phyloP scores from a whole-genome alignment of 345 rosid genomes.

The Citrus cavaleriei region DNA sequence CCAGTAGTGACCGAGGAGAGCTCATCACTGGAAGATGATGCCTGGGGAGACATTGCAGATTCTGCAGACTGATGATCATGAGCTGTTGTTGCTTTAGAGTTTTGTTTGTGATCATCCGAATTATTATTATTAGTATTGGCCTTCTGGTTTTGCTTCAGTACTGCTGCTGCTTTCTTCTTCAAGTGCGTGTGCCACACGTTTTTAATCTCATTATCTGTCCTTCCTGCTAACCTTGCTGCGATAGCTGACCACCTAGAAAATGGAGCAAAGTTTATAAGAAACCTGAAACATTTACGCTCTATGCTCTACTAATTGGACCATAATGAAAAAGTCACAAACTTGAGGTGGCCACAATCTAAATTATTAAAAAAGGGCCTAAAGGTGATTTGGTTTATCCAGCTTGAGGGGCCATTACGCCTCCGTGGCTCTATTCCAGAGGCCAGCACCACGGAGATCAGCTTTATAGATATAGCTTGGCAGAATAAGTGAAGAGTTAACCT shows the following conservation, averaged over 20 bases:
- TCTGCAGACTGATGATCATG: conserved; percentile 14
- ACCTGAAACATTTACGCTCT: not conserved
- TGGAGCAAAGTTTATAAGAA: not conserved
- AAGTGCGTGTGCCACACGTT: conserved; percentile 95
- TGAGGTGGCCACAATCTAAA: no score
- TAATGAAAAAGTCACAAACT: no score
- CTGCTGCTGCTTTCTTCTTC: conserved; percentile 43
- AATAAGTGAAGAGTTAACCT: no score
- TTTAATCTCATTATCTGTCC: conserved; percentile 90
- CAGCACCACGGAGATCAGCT: no score
- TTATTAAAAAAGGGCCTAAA: no score
- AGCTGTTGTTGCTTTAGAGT: not conserved
- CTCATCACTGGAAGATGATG: conserved; percentile 47
- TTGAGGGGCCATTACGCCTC: no score
- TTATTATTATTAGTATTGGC: not conserved
- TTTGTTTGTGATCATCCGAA: conserved; percentile 16
- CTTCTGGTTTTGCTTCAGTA: conserved; percentile 33
- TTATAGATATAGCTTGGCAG: no score
- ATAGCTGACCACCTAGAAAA: conserved; percentile 79
- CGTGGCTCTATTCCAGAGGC: no score
- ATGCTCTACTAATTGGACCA: no score
- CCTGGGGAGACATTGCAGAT: conserved; percentile 36
- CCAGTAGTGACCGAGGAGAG: conserved; percentile 35
- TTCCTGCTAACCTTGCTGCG: conserved; percentile 75
- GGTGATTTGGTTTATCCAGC: no score